These are phyloP conservation scores for Boechera divaricarpa DNA, from an alignment of 345 rosid genomes.

Conservation along the genomic window DNA sequence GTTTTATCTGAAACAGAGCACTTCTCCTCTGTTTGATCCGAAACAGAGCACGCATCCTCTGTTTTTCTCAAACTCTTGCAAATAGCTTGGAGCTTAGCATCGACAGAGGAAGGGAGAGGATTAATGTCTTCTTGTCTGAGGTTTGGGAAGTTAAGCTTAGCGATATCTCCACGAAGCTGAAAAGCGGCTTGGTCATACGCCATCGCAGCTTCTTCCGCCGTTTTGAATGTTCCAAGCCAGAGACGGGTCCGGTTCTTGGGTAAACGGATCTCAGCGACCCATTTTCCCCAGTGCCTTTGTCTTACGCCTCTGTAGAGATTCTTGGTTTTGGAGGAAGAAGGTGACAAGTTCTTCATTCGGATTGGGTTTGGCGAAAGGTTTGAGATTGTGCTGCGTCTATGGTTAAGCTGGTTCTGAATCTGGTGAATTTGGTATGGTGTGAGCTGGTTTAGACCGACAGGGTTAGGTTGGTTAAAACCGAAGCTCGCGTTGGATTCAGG, in stretches of 20 bases:
- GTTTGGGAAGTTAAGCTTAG: slow-evolving; percentile 78
- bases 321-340: slow-evolving; percentile 38
- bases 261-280: slow-evolving; percentile 87
- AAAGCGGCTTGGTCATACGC: slow-evolving; percentile 89
- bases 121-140: slow-evolving; percentile 56
- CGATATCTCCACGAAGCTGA: slow-evolving; percentile 71
- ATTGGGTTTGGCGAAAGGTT: slow-evolving; percentile 53
- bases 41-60: slow-evolving; percentile 46
- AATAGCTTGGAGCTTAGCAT: slow-evolving; percentile 80
- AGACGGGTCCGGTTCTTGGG: slow-evolving; percentile 87
- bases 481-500: slow-evolving; percentile 13
- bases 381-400: slow-evolving; percentile 31
- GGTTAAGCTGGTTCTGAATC: slow-evolving; percentile 60
- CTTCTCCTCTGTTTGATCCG: neutral
- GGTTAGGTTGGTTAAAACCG: slow-evolving; percentile 44
- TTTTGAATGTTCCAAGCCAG: slow-evolving; percentile 90
- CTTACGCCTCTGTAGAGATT: slow-evolving; percentile 83
- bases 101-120: slow-evolving; percentile 77
- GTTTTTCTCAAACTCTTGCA: slow-evolving; percentile 64
- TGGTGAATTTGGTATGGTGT: slow-evolving; percentile 69
- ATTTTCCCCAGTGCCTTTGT: slow-evolving; percentile 92
- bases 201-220: slow-evolving; percentile 77
- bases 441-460: slow-evolving; percentile 62
- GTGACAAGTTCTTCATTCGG: slow-evolving; percentile 53
- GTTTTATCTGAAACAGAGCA: slow-evolving; percentile 2